Conservation (phyloP, 768 basidiomycete species). For the Boletus fagicola region DNA sequence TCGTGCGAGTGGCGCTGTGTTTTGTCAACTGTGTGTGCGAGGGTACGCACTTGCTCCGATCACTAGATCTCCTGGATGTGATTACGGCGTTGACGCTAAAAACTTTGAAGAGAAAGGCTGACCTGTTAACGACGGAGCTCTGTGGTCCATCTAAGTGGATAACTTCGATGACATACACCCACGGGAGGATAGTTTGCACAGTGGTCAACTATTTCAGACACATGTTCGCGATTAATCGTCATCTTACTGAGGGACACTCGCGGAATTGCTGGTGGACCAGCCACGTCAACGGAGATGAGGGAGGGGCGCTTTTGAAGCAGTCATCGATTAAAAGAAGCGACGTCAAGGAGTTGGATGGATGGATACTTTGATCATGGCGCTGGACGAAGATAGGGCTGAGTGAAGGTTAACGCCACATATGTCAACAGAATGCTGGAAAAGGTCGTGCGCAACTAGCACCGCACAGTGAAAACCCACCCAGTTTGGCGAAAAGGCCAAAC, state of each 20-base stretch:
- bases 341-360: conserved; percentile 6
- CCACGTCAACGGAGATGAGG: conserved; percentile 26
- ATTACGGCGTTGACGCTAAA: conserved; percentile 14
- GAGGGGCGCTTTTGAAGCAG: conserved; percentile 3
- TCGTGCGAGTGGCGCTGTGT: conserved; percentile 20
- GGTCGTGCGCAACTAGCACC: conserved; percentile 2
- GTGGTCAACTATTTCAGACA: background rate
- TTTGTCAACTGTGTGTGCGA: background rate
- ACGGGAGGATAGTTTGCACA: background rate
- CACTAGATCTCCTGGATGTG: background rate
- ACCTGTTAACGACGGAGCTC: conserved; percentile 1
- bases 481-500: conserved; percentile 5
- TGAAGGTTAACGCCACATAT: conserved; percentile 19
- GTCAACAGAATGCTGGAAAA: conserved; percentile 2
- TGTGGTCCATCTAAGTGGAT: background rate
- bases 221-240: background rate
- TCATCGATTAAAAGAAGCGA: conserved; percentile 20
- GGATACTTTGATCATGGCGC: conserved; percentile 12
- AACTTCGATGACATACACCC: background rate
- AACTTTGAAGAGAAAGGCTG: conserved; percentile 6
- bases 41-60: conserved; percentile 4
- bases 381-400: conserved; percentile 3
- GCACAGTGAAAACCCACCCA: conserved; percentile 4
- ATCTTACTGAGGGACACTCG: background rate
- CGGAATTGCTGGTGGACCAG: background rate